Base-by-base conservation (phyloP, 2,329 filamentous ascomycete species). In the Alternaria arborescens region DNA sequence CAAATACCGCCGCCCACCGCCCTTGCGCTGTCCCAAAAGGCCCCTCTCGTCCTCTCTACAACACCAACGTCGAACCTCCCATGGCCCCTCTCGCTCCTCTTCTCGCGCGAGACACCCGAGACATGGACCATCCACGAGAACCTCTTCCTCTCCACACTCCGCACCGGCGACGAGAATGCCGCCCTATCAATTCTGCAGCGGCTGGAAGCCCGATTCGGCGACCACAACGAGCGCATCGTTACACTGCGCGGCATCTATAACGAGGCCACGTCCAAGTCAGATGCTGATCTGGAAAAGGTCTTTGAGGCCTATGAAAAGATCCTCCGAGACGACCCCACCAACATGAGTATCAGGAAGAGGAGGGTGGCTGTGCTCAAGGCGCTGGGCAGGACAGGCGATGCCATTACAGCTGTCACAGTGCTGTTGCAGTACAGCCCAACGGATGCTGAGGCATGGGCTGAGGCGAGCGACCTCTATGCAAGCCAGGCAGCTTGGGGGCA, bases 381-480 rank as follows among this genome's bases (percentile, higher is more conserved):
- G 28, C 84, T 96, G 78, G 89, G 88, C 30, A 88, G 88, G 71
- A 82, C 83, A 1, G 72, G 86, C 1, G 93, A 97, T 65, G 92
- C 95, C 1, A 91, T 94, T 44, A 81, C 87, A 32, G 88, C 90
- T 28, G 81, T 98, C 59, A 88, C 89, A 63, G 85, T 89, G 58
- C 84, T 98, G 28, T 82, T 99, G 47, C 91, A 96, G 74, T 89
- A 90, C 62, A 91, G 89, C 55, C 94, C 95, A 2, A 97, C 92
- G 2, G 95, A 99, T 81, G 89, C 90, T 6, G 95, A 99, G 82
- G 89, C 91, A 10, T 99, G 95, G 95, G 88, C 92, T 53, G 95
- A 99, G 81, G 84, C 98, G 68, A 88, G 92, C 54, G 93, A 97
- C 75, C 81, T 97, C 62, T 98, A 99, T 79, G 84, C 93, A 30